A percentile compares a stretch with the other conserved stretches of the same genome.
Evolutionary conservation across 768 basidiomycete genomes (phyloP).

Genomic region (Rubroboletus satanas): DNA sequence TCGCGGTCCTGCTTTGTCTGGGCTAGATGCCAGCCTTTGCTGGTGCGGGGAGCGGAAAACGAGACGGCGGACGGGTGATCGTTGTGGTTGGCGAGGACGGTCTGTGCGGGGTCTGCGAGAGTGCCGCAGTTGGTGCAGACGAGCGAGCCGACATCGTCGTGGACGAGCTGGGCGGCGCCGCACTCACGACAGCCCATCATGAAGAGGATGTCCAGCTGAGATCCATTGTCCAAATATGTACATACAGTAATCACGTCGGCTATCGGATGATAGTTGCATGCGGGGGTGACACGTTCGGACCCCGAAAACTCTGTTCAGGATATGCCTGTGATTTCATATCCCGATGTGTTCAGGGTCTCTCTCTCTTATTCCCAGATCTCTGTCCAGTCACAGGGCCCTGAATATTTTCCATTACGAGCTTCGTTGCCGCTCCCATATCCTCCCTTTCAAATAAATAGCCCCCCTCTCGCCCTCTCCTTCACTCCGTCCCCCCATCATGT

Average conservation of each 20-base stretch:
- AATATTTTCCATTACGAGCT: neutral
- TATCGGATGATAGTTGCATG: too few species aligned
- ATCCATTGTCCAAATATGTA: too few species aligned
- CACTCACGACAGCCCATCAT: conserved; percentile 50
- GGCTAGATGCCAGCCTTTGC: conserved; percentile 56
- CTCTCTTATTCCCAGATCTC: neutral
- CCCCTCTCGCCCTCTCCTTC: conserved; percentile 16
- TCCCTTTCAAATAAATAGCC: conserved; percentile 32
- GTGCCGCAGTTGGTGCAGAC: conserved; percentile 73
- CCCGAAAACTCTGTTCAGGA: neutral
- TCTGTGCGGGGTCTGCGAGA: conserved; percentile 60
- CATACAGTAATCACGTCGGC: too few species aligned
- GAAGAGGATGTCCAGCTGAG: neutral
- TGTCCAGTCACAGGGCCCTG: conserved; percentile 1
- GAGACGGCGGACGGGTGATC: conserved; percentile 32
- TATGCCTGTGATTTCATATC: conserved; percentile 3
- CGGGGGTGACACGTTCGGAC: neutral
- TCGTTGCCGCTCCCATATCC: too few species aligned
- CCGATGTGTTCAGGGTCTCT: conserved; percentile 27
- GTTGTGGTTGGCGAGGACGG: conserved; percentile 49
- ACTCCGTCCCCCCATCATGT: conserved; percentile 45
- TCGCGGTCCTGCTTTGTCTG: conserved; percentile 64
- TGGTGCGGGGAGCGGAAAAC: conserved; percentile 47
- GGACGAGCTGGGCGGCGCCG: conserved; percentile 47
- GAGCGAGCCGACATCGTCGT: conserved; percentile 54